Percentiles rank a stretch among this genome's conserved stretches.
phyloP scores from a whole-genome alignment of 352 stramenopile species.

The Pythium apleroticum region DNA sequence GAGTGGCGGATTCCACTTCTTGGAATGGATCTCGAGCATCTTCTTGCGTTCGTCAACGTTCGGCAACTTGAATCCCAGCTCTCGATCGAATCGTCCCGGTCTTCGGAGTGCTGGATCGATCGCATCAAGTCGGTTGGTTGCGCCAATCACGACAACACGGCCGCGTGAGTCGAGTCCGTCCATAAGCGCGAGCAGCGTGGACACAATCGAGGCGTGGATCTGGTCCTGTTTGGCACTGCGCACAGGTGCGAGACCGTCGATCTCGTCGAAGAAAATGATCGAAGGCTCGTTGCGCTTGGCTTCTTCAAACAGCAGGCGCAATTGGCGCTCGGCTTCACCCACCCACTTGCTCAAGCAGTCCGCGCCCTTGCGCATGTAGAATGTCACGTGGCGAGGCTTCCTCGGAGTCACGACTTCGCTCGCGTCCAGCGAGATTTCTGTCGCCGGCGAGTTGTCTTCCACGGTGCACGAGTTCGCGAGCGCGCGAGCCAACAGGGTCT shows the following conservation, averaged over 20 bases:
- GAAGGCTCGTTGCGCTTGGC: conserved; percentile 88
- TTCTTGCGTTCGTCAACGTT: conserved; percentile 75
- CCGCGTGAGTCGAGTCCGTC: conserved; percentile 85
- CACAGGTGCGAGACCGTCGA: conserved; percentile 91
- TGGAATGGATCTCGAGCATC: conserved; percentile 90
- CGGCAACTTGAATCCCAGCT: conserved; percentile 89
- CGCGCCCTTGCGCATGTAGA: conserved; percentile 94
- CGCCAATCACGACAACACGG: conserved; percentile 97
- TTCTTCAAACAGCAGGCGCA: conserved; percentile 92
- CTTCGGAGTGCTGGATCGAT: conserved; percentile 95
- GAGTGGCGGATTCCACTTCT: conserved; percentile 82
- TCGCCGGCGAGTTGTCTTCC: conserved; percentile 21
- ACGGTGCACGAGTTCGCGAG: conserved; percentile 87
- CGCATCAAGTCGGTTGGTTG: conserved; percentile 96
- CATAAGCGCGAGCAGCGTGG: conserved; percentile 92
- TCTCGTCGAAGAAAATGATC: conserved; percentile 96
- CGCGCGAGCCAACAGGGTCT: conserved; percentile 88
- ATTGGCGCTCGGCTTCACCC: conserved; percentile 89
- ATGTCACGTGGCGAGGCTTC: conserved; percentile 77
- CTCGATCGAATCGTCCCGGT: conserved; percentile 92
- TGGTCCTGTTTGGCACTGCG: conserved; percentile 93
- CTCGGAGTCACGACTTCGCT: conserved; percentile 19
- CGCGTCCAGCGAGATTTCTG: conserved; percentile 19
- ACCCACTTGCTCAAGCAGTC: conserved; percentile 93
- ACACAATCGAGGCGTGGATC: conserved; percentile 93